Evolutionary conservation across 306 rosid genomes (phyloP).

Genomic region (Vigna radiata): DNA sequence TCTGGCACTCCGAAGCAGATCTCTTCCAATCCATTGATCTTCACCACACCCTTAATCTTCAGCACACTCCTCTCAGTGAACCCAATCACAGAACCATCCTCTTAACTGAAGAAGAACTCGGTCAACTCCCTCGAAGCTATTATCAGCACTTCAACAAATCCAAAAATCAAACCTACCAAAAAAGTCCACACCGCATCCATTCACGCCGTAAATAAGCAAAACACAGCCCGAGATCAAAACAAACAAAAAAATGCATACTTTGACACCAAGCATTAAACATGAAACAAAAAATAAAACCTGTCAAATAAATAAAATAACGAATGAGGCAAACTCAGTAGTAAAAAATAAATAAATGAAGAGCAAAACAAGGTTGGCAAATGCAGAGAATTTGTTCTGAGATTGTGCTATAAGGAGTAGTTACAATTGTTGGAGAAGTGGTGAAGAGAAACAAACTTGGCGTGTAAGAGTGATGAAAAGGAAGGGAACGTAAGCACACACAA

Average conservation of each 20-base stretch:
- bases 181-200: constrained; percentile 11
- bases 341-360: constrained; percentile 40
- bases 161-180: constrained; percentile 31
- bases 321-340: constrained; percentile 49
- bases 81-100: constrained; percentile 55
- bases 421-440: constrained; percentile 24
- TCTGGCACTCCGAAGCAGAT: constrained; percentile 54
- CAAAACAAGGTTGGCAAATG: constrained; percentile 50
- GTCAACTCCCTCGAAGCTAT: constrained; percentile 27
- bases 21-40: constrained; percentile 77
- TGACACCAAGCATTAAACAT: constrained; percentile 17
- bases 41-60: constrained; percentile 48
- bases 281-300: constrained; percentile 28
- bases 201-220: constrained; percentile 8
- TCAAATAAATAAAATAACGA: neutral
- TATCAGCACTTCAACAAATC: constrained; percentile 39
- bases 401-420: constrained; percentile 32
- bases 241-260: neutral
- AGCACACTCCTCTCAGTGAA: constrained; percentile 38
- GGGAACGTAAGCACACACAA: constrained; percentile 50
- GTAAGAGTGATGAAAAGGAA: constrained; percentile 61
- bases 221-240: neutral
- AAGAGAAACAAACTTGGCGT: constrained; percentile 48
- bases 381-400: constrained; percentile 44
- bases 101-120: constrained; percentile 52